Evolutionary conservation across 2,329 filamentous ascomycete genomes (phyloP).

Genomic region (Monilinia vaccinii-corymbosi): DNA sequence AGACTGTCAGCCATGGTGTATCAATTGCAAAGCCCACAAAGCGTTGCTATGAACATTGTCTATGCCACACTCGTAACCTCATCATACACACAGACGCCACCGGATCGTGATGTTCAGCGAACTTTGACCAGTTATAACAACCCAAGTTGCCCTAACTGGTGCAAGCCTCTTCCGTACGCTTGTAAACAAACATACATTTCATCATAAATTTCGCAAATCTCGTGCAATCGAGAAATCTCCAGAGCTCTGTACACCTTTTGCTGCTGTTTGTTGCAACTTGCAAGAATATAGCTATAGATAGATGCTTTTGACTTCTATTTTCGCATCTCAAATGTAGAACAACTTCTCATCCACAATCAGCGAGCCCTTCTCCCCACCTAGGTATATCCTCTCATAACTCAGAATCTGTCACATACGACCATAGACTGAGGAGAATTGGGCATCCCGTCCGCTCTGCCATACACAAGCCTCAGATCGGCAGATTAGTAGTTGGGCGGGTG

Average conservation of each 20-base stretch:
- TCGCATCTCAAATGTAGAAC: no score
- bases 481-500: slow-evolving; percentile 8
- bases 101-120: background rate
- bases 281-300: no score
- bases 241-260: no score
- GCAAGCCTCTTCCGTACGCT: no score
- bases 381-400: fast-evolving
- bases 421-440: slow-evolving; percentile 3
- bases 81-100: background rate
- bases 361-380: no score
- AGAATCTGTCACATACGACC: background rate
- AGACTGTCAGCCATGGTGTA: background rate
- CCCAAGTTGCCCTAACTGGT: background rate
- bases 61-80: no score
- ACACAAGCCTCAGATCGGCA: slow-evolving; percentile 5
- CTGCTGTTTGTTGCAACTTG: no score
- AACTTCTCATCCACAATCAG: no score
- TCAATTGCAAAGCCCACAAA: background rate
- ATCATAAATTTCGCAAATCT: no score
- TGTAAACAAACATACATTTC: no score
- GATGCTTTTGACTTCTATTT: no score
- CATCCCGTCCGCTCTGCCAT: slow-evolving; percentile 7
- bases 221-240: no score
- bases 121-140: background rate
- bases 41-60: background rate